Evolutionary conservation across 495 filamentous ascomycete genomes (phyloP).

Genomic region (Ramalina intermedia): DNA sequence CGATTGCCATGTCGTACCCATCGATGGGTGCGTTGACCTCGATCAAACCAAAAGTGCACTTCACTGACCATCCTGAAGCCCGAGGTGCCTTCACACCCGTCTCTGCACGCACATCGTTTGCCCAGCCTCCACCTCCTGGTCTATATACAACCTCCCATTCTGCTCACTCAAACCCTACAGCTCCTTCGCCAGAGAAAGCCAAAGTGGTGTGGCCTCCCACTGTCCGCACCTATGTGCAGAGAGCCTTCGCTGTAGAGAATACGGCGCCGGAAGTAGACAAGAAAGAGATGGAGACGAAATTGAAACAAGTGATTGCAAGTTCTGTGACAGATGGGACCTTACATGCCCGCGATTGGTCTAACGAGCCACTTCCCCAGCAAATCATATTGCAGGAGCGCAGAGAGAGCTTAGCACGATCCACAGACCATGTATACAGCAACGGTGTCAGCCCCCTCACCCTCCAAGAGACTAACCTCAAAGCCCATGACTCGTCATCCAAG

Average conservation of each 20-base stretch:
- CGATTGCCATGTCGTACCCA: neutral
- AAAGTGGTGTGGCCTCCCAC: slow-evolving; percentile 59
- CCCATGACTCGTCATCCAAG: slow-evolving; percentile 28
- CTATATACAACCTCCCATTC: slow-evolving; percentile 4
- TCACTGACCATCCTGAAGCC: slow-evolving; percentile 3
- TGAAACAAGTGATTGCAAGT: slow-evolving; percentile 71
- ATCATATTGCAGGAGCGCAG: slow-evolving; percentile 63
- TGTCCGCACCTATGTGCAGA: slow-evolving; percentile 70
- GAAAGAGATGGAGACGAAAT: slow-evolving; percentile 63
- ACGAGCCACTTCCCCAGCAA: slow-evolving; percentile 71
- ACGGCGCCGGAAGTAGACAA: slow-evolving; percentile 46
- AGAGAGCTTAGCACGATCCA: slow-evolving; percentile 25
- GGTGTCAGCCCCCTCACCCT: slow-evolving; percentile 6
- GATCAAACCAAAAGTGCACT: neutral
- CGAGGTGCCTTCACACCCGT: slow-evolving; percentile 15
- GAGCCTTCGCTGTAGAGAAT: slow-evolving; percentile 63
- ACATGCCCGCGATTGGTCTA: slow-evolving; percentile 64
- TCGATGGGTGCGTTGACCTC: neutral
- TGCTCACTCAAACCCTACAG: slow-evolving; percentile 10
- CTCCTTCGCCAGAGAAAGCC: slow-evolving; percentile 23
- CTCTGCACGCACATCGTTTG: slow-evolving; percentile 24
- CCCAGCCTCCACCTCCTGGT: slow-evolving; percentile 9
- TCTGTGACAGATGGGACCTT: slow-evolving; percentile 59
- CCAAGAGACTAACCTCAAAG: slow-evolving; percentile 16
- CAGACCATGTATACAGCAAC: slow-evolving; percentile 19